These are phyloP conservation scores for Sporothrix globosa DNA, from an alignment of 2,329 filamentous ascomycete genomes.

Conservation along the genomic window DNA sequence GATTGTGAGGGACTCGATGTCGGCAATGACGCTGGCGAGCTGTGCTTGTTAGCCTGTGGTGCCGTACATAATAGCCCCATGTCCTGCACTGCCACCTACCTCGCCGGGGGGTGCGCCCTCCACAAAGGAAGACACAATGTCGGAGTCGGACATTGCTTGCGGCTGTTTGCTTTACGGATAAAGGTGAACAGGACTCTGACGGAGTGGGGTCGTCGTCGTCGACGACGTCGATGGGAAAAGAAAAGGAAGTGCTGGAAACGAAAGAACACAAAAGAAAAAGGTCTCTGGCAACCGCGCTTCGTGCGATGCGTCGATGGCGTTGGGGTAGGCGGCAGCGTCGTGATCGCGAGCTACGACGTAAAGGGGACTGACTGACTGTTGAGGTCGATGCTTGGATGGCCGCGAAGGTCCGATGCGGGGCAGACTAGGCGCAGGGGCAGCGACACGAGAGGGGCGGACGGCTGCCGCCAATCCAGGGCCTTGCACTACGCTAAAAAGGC, in stretches of 20 bases:
- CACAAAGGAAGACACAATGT: conserved; percentile 80
- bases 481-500: neutral
- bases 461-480: conserved; percentile 20
- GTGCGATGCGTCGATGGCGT: neutral
- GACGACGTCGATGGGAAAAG: neutral
- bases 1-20: conserved; percentile 84
- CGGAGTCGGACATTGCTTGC: conserved; percentile 44
- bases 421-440: neutral
- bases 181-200: neutral
- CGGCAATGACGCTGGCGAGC: conserved; percentile 55
- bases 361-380: neutral
- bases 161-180: no score
- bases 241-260: neutral
- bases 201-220: neutral
- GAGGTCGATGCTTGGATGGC: conserved; percentile 1
- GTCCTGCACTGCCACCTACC: conserved; percentile 57
- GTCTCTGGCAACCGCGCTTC: conserved; percentile 3
- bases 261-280: conserved; percentile 1
- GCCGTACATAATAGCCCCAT: no score
- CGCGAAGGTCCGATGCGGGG: conserved; percentile 28
- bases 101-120: conserved; percentile 95
- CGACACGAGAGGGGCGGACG: conserved; percentile 15
- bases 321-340: neutral
- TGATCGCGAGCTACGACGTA: neutral
- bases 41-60: conserved; percentile 22